Evolutionary conservation across 805 yeast species (phyloP).

Genomic region (Kodamaea leandrae): DNA sequence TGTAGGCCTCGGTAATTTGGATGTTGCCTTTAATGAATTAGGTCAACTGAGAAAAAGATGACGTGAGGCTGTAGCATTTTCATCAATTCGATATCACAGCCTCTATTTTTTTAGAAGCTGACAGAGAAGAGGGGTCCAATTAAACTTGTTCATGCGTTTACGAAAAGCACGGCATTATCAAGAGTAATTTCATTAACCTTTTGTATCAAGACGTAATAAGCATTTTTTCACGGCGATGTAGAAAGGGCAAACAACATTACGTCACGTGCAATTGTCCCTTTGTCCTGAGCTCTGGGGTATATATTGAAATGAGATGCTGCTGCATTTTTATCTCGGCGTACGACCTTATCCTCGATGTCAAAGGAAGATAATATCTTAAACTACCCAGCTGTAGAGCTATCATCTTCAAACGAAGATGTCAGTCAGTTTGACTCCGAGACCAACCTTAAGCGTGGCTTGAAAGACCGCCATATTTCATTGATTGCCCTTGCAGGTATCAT

Average conservation of each 20-base stretch:
- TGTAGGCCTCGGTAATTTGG: too few species aligned
- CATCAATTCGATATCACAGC: background rate
- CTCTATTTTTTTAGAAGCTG: background rate
- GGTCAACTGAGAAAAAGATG: too few species aligned
- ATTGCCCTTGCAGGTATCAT: conserved; percentile 57
- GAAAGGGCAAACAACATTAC: background rate
- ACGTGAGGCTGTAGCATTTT: background rate
- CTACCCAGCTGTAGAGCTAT: background rate
- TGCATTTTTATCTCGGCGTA: background rate
- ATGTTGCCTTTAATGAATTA: too few species aligned
- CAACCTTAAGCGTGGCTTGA: conserved; percentile 24
- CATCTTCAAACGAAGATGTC: background rate
- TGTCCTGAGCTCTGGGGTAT: background rate
- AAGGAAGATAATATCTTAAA: background rate
- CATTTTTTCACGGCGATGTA: background rate
- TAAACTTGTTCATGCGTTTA: too few species aligned
- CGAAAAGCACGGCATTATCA: too few species aligned
- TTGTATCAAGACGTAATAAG: too few species aligned
- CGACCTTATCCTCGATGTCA: background rate
- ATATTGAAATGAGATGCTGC: too few species aligned
- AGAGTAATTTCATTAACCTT: too few species aligned
- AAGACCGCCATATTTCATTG: conserved; percentile 50
- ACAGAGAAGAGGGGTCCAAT: too few species aligned
- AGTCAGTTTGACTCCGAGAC: conserved; percentile 9
- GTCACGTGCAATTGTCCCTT: background rate